These are phyloP conservation scores for Tardiomyces depauwii DNA, from an alignment of 1,139 yeast species.

Conservation along the genomic window DNA sequence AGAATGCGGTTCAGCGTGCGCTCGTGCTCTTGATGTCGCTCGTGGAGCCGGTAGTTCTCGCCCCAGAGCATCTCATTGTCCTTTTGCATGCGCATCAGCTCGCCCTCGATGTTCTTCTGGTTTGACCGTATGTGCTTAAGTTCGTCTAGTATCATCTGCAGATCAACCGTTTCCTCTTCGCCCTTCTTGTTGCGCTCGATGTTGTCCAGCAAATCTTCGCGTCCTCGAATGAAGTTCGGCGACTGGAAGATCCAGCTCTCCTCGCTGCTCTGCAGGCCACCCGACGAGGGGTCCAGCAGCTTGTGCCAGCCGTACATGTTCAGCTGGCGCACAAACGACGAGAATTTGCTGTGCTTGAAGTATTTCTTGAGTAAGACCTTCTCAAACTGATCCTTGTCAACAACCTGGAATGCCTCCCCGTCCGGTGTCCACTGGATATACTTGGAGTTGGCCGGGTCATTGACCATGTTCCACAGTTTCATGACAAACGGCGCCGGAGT, in stretches of 20 bases:
- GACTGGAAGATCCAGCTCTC: slow-evolving; percentile 73
- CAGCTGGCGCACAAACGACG: slow-evolving; percentile 88
- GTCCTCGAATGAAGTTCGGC: slow-evolving; percentile 61
- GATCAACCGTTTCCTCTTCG: slow-evolving; percentile 34
- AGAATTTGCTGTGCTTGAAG: slow-evolving; percentile 90
- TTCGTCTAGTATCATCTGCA: slow-evolving; percentile 53
- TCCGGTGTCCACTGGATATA: slow-evolving; percentile 78
- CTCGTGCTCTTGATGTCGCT: slow-evolving; percentile 74
- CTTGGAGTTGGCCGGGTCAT: slow-evolving; percentile 57
- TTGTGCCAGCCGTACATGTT: slow-evolving; percentile 99
- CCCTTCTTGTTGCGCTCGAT: slow-evolving; percentile 46
- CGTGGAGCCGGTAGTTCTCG: slow-evolving; percentile 73
- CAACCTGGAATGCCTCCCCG: slow-evolving; percentile 77
- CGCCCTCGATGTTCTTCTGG: slow-evolving; percentile 75
- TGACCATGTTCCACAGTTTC: slow-evolving; percentile 93
- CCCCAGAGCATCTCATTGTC: slow-evolving; percentile 90
- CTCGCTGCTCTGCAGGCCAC: slow-evolving; percentile 45
- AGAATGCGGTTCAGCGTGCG: slow-evolving; percentile 82
- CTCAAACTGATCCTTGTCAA: slow-evolving; percentile 79
- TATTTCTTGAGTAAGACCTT: slow-evolving; percentile 75
- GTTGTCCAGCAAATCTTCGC: slow-evolving; percentile 64
- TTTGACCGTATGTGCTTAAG: slow-evolving; percentile 65
- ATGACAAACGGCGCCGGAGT: slow-evolving; percentile 75
- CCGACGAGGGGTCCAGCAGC: slow-evolving; percentile 66
- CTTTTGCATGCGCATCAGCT: slow-evolving; percentile 64